Conservation (phyloP, 2,329 filamentous ascomycete genomes). For the Trichoderma polysporum region DNA sequence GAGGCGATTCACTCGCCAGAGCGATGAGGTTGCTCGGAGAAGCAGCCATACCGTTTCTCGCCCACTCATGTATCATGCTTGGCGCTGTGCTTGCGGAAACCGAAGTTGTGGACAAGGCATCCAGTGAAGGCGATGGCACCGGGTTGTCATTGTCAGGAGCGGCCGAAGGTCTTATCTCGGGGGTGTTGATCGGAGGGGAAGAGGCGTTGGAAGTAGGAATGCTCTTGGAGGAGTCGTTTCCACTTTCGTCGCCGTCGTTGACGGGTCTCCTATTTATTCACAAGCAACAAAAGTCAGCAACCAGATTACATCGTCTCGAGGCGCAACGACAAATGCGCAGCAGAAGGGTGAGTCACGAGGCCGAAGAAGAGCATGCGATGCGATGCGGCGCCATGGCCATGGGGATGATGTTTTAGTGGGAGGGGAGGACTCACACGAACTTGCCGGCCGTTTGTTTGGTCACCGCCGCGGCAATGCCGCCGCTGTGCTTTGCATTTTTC, state of each 20-base stretch:
- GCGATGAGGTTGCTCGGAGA: slow-evolving; percentile 56
- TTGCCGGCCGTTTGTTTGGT: slow-evolving; percentile 53
- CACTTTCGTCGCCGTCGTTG: slow-evolving; percentile 31
- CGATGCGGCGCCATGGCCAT: slow-evolving; percentile 14
- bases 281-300: slow-evolving; percentile 27
- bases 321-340: background rate
- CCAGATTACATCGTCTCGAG: background rate
- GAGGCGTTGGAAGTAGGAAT: slow-evolving; percentile 44
- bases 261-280: slow-evolving; percentile 24
- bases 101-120: slow-evolving; percentile 50
- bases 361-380: slow-evolving; percentile 20
- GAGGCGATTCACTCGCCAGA: slow-evolving; percentile 52
- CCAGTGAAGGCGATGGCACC: slow-evolving; percentile 47
- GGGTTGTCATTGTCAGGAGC: slow-evolving; percentile 45
- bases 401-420: slow-evolving; percentile 2
- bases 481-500: slow-evolving; percentile 55
- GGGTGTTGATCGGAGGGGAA: slow-evolving; percentile 45
- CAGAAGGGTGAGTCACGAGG: slow-evolving; percentile 32
- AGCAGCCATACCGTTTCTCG: slow-evolving; percentile 44
- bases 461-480: slow-evolving; percentile 54
- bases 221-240: slow-evolving; percentile 38
- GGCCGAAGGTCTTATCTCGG: slow-evolving; percentile 45
- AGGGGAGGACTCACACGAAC: slow-evolving; percentile 46
- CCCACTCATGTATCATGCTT: slow-evolving; percentile 49
- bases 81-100: slow-evolving; percentile 49